Base-by-base conservation (phyloP, 2,329 filamentous ascomycete genomes). In the Colletotrichum horii region DNA sequence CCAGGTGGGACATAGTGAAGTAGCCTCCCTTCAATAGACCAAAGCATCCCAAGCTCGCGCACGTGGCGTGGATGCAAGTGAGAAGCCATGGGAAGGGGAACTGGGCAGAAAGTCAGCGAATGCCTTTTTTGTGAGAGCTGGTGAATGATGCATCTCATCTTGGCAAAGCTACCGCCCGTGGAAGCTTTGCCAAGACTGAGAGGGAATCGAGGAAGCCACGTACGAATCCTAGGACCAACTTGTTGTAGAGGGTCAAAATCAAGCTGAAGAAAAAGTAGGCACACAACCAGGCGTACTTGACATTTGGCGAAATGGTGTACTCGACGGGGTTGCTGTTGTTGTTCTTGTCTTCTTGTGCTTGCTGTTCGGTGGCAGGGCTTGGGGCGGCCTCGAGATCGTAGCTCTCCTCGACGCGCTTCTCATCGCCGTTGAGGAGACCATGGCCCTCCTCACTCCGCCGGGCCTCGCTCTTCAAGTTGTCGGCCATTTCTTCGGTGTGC, bases 51-150 rank as follows among this genome's bases (percentile, higher is more conserved):
- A 89, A 76, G 26, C 89, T 88, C 22, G 91, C 90, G 64, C 89
- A 90, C n/a, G 87, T 85, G 15, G 91, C 87, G 79, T 93, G 91
- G 22, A 91, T 83, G 67, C 89, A 88, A 2, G 91, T 93, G 48
- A 93, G 83, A 22, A 93, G 87, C 89, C 91, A 93, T 60, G 91
- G 91, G 79, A 91, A 91, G 61, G 86, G 83, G 78, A 92, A 91
- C 88, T 92, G 74, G 38, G 75, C 34, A 14, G 15, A 24, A 26
- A 6, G 65, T 79, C 66, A 78, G 77, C 19, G 22, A 26, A 58
- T 67, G 60, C 11, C 43, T 24, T 24, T 28, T 43, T 38, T 12
- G 11, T 24, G n/a, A 22, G 9, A 19, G n/a, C n/a, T 15, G 65
- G 28, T 38, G 38, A 56, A 22, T 14, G n/a, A 15, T 24, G 36